Evolutionary conservation across 2,329 filamentous ascomycete genomes (phyloP), one percentile per base, ranked within the genome.

Genomic region (Uncinocarpus reesii): DNA sequence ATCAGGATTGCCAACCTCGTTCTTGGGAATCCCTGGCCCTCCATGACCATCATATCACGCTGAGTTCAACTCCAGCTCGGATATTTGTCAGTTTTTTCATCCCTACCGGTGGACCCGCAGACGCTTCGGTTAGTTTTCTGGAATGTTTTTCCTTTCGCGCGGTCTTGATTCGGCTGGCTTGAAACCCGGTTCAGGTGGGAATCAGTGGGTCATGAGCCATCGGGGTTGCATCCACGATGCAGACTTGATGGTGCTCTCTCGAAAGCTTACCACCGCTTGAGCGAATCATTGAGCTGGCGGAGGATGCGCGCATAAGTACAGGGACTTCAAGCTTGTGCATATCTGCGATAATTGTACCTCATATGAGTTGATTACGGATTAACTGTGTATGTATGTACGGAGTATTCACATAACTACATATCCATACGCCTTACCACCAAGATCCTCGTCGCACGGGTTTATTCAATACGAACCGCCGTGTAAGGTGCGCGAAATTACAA

Each of bases 111-210:
- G n/a, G n/a, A n/a, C n/a, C n/a, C n/a, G n/a, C n/a, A n/a, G n/a
- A n/a, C n/a, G 40, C 2, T 42, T 45, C 42, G 42, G 42, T 15
- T 35, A 20, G 26, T 37, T 29, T 36, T 45, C 42, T 45, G 18
- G 42, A 45, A 45, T 37, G 31, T 37, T 45, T 45, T 28, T 13
- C 28, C 42, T 11, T n/a, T n/a, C n/a, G n/a, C n/a, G n/a, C n/a
- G n/a, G 18, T 2, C 42, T n/a, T 28, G 18, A 24, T 16, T 26
- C 21, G 21, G 21, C 20, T 37, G 38, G 38, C n/a, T 8, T 4
- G 5, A 34, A 21, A 24, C 4, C 18, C 13, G 32, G 40, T 15
- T 42, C 23, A 4, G 21, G 11, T 31, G 41, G 41, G 29, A 18
- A 35, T 42, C 40, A 23, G 32, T 45, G 42, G 42, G 32, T 15